These are phyloP conservation scores for Globisporangium megalacanthum DNA, from an alignment of 352 stramenopile genomes.

Conservation along the genomic window DNA sequence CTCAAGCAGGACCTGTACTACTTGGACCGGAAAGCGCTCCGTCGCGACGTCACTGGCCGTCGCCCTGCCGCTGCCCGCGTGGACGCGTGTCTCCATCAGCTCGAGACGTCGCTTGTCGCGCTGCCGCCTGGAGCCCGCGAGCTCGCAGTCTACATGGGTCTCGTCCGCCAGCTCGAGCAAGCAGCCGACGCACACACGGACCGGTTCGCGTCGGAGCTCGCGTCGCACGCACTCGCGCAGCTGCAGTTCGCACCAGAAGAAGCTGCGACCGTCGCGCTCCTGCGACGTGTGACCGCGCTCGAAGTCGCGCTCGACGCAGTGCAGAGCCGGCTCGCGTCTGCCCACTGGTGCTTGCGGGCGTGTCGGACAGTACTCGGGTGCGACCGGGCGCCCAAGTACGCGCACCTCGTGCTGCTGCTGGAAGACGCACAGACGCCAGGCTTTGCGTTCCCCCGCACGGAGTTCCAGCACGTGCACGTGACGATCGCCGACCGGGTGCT, in stretches of 20 bases:
- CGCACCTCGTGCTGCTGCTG: constrained; percentile 62
- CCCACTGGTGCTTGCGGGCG: constrained; percentile 77
- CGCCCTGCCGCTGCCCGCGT: constrained; percentile 47
- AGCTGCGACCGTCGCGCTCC: constrained; percentile 29
- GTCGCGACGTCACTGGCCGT: constrained; percentile 34
- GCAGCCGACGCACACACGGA: constrained; percentile 30
- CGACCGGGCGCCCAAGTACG: constrained; percentile 47
- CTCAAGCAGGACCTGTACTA: constrained; percentile 67
- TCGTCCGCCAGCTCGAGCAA: constrained; percentile 5
- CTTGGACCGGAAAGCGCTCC: constrained; percentile 50
- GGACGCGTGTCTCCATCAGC: constrained; percentile 46
- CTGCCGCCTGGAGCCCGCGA: constrained; percentile 43
- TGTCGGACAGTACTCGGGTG: constrained; percentile 56
- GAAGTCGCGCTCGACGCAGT: constrained; percentile 53
- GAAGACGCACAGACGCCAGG: constrained; percentile 42
- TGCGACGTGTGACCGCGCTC: constrained; percentile 52
- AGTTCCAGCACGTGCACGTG: constrained; percentile 67
- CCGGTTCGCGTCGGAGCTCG: constrained; percentile 49
- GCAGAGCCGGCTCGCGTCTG: constrained; percentile 42
- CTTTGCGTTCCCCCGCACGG: constrained; percentile 52
- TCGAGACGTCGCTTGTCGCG: constrained; percentile 50
- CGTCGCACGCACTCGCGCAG: constrained; percentile 34
- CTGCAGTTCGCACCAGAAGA: constrained; percentile 37
- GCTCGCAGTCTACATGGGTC: constrained; percentile 41
- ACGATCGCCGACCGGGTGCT: constrained; percentile 64